These are phyloP conservation scores for Sporisorium iseilematis-ciliati DNA, from an alignment of 1,284 basidiomycete species.

Conservation along the genomic window DNA sequence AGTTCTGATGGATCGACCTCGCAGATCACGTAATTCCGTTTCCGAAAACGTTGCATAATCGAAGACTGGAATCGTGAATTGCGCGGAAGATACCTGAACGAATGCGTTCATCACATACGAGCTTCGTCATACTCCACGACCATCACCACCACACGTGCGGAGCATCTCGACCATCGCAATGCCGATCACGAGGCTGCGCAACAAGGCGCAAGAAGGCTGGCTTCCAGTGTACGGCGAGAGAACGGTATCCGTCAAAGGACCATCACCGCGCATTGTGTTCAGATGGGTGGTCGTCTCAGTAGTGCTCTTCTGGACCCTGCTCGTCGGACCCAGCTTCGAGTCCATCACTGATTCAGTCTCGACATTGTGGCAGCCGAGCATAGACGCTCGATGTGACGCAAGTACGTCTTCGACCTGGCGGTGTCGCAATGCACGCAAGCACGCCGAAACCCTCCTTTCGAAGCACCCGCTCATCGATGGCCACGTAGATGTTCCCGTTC, in stretches of 20 bases:
- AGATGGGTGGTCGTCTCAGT: not conserved
- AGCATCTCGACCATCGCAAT: not conserved
- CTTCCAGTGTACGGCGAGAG: conserved; percentile 4
- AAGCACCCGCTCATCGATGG: conserved; percentile 51
- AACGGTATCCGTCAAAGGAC: not conserved
- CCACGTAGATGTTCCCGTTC: conserved; percentile 52
- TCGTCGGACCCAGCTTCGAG: conserved; percentile 2
- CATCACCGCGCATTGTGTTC: not conserved
- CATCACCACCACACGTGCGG: not conserved
- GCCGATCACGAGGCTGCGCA: not conserved
- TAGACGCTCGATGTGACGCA: conserved; percentile 14
- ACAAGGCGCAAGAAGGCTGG: conserved; percentile 9
- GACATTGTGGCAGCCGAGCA: not conserved
- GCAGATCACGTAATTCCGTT: too few species aligned
- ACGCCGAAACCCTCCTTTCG: conserved; percentile 24
- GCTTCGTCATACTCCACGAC: not conserved
- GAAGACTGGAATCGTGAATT: too few species aligned
- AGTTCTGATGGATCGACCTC: too few species aligned
- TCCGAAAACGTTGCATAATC: too few species aligned
- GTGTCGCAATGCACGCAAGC: conserved; percentile 24
- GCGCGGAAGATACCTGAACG: not conserved
- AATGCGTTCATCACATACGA: not conserved
- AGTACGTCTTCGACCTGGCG: not conserved
- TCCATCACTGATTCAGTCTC: not conserved
- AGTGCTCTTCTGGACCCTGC: not conserved